phyloP scores from a whole-genome alignment of 768 basidiomycete species.

The Lentinula edodes region DNA sequence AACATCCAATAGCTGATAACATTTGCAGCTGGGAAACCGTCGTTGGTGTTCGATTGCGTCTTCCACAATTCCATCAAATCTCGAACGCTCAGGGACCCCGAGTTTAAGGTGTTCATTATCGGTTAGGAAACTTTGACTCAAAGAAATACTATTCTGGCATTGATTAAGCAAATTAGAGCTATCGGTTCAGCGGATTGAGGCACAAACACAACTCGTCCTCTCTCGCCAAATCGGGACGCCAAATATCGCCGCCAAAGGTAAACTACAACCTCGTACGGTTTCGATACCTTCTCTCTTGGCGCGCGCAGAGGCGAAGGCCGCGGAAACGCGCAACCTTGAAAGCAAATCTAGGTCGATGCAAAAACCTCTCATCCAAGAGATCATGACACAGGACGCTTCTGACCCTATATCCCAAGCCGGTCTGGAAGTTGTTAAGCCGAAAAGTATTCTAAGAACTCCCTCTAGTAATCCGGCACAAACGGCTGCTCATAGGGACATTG shows the following conservation, averaged over 20 bases:
- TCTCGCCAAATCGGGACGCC: conserved; percentile 69
- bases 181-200: conserved; percentile 62
- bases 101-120: conserved; percentile 65
- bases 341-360: conserved; percentile 14
- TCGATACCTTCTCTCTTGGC: conserved; percentile 44
- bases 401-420: background rate
- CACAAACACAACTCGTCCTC: conserved; percentile 50
- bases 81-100: conserved; percentile 50
- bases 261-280: conserved; percentile 50
- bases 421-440: conserved; percentile 18
- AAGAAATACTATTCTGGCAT: background rate
- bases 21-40: conserved; percentile 56
- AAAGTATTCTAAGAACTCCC: conserved; percentile 37
- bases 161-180: conserved; percentile 41
- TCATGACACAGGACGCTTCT: conserved; percentile 13
- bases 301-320: conserved; percentile 6
- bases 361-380: conserved; percentile 46
- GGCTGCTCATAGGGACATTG: background rate
- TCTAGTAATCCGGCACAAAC: background rate
- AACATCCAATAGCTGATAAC: background rate
- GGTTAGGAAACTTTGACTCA: conserved; percentile 34
- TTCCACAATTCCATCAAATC: conserved; percentile 56
- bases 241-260: conserved; percentile 77
- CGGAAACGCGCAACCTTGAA: background rate
- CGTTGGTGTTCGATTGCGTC: conserved; percentile 71